Evolutionary conservation across 306 rosid species (phyloP).

Genomic region (Sesbania bispinosa): DNA sequence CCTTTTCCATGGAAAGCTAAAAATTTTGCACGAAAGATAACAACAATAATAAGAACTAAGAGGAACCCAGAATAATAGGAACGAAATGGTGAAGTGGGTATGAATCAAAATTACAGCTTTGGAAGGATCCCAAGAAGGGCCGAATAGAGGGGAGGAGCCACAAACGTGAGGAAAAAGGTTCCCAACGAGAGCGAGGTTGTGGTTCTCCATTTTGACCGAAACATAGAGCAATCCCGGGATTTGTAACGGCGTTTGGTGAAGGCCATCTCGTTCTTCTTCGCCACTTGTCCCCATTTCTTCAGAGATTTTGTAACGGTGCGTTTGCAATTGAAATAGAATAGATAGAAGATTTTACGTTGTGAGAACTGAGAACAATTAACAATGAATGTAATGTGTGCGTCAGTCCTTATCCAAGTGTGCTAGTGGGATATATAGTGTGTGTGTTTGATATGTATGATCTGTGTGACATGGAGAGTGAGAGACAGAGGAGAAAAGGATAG

Average conservation of each 20-base stretch:
- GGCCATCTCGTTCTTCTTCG: constrained; percentile 43
- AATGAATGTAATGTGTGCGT: background rate
- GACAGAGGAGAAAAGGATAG: no score
- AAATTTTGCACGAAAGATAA: constrained; percentile 1
- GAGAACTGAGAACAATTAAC: background rate
- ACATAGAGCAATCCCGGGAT: constrained; percentile 56
- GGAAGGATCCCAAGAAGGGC: constrained; percentile 75
- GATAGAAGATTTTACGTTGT: background rate
- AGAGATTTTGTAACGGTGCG: background rate
- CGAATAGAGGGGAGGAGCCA: constrained; percentile 66
- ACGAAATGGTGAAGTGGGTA: background rate
- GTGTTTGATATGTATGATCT: no score
- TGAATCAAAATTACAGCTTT: constrained; percentile 61
- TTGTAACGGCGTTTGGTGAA: constrained; percentile 16
- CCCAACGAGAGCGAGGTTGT: constrained; percentile 42
- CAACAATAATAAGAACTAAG: background rate
- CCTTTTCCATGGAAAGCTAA: constrained; percentile 84
- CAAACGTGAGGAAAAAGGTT: constrained; percentile 82
- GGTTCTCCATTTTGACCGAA: constrained; percentile 85
- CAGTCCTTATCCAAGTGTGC: no score
- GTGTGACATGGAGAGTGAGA: no score
- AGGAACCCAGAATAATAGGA: background rate
- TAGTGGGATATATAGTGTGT: no score
- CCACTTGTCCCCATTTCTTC: constrained; percentile 47
- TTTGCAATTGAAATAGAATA: background rate